Evolutionary conservation across 192 early-diverging fungal genomes (phyloP), one percentile per base, ranked within the genome.

Genomic region (Entophlyctis luteolus): DNA sequence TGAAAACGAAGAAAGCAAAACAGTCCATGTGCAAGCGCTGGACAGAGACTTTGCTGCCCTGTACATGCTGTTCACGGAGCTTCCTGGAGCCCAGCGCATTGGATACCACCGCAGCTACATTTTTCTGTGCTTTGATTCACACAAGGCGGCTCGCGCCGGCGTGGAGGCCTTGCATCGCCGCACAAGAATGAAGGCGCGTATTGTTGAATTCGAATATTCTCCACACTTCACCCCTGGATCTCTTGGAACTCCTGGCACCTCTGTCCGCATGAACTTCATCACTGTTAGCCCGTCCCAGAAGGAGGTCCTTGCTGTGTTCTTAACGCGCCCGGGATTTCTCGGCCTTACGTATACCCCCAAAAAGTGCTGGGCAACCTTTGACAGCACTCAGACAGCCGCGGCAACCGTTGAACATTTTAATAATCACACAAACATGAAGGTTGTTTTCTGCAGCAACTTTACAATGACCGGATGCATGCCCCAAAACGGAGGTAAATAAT

Each of bases 181-280:
- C 12, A 63, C 60, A 5, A 4, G 31, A 20, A 63, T 63, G 60
- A 63, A 63, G 60, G 60, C 60, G 14, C 60, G 60, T 48, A 63
- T 20, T 20, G 60, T 63, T 5, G 60, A 63, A 20, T 63, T 63
- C 27, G 60, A 63, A 47, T 63, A 63, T 33, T 47, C 60, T 1
- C 60, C 60, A 4, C 60, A 63, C 23, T 63, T 63, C 36, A 63
- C 60, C 5, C 60, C 60, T 5, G 60, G 60, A 2, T 47, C 46
- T 5, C 18, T 63, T 29, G 60, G 60, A 1, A 49, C 28, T 18
- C 46, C 60, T 4, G 42, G 42, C 5, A 63, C 48, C 20, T 50
- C 47, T 47, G 47, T 63, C 3, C 60, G 60, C 60, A 63, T 63
- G 60, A 63, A 63, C 47, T 63, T 63, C 35, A 63, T 63, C 32